Conservation (phyloP, 192 early-diverging fungal genomes). For the Allomyces macrogynus region DNA sequence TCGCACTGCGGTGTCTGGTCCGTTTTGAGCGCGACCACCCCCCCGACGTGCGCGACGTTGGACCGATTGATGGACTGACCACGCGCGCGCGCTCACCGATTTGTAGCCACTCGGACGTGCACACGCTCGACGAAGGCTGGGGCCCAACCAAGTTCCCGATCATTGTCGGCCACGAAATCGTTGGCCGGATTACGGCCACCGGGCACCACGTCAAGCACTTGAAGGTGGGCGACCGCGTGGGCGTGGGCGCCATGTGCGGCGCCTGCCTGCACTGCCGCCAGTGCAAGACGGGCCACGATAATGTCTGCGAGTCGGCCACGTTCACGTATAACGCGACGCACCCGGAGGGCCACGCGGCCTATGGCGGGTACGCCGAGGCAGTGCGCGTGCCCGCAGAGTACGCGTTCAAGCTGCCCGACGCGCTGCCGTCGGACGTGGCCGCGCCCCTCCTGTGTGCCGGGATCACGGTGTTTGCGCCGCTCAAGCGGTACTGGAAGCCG, state of each 20-base stretch:
- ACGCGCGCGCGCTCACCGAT: background rate
- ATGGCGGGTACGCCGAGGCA: constrained; percentile 39
- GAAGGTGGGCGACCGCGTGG: constrained; percentile 38
- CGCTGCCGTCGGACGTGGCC: constrained; percentile 28
- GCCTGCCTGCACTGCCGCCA: constrained; percentile 33
- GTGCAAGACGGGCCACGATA: constrained; percentile 22
- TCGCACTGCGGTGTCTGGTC: constrained; percentile 22
- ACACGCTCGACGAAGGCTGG: constrained; percentile 31
- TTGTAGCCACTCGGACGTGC: constrained; percentile 44
- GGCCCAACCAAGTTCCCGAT: constrained; percentile 13
- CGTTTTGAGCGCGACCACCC: background rate
- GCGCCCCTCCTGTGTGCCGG: constrained; percentile 69
- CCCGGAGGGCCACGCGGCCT: constrained; percentile 22
- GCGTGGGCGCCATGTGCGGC: constrained; percentile 42
- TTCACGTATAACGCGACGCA: constrained; percentile 34
- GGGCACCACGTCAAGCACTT: constrained; percentile 29
- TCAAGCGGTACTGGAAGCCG: constrained; percentile 37
- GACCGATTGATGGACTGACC: constrained; percentile 2
- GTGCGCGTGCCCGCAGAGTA: constrained; percentile 31
- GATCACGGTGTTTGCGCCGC: constrained; percentile 47
- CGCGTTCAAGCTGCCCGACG: constrained; percentile 39
- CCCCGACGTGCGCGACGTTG: background rate
- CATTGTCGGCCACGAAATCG: constrained; percentile 49
- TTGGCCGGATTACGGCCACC: constrained; percentile 36
- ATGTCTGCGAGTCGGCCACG: constrained; percentile 18